Conservation (phyloP, 73 alveolate species). For the Breviolum minutum region DNA sequence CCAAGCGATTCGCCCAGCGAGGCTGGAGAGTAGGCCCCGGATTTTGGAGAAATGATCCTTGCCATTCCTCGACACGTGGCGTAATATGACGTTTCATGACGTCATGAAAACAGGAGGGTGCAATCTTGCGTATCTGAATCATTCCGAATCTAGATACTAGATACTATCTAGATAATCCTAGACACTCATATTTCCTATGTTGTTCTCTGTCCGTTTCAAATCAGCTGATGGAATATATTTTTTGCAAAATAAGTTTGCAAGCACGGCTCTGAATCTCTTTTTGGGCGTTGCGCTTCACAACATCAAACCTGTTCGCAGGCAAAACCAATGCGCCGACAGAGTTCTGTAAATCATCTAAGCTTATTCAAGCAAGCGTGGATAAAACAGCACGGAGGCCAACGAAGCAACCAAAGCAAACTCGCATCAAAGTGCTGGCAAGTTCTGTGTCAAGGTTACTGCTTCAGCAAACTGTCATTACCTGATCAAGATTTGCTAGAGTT, state of each 20-base stretch:
- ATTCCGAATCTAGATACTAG: no score
- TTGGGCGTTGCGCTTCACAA: constrained; percentile 67
- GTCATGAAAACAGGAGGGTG: background rate
- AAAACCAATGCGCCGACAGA: background rate
- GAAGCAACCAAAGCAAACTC: no score
- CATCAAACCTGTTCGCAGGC: constrained; percentile 41
- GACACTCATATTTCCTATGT: no score
- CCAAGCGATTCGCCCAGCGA: constrained; percentile 38
- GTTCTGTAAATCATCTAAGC: background rate
- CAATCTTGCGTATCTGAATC: no score
- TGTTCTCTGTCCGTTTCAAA: no score
- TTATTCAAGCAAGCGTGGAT: background rate
- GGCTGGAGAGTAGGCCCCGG: constrained; percentile 16
- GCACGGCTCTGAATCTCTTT: constrained; percentile 32
- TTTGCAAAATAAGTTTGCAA: background rate
- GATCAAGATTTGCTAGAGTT: background rate
- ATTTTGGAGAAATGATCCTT: constrained; percentile 13
- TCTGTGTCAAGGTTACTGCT: no score
- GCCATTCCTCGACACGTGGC: background rate
- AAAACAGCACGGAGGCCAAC: no score
- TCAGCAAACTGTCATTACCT: no score
- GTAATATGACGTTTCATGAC: background rate
- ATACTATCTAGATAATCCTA: no score
- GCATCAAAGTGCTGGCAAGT: no score
- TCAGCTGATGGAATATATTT: background rate